Conservation (phyloP, 192 early-diverging fungal species). For the Backusella australiensis region DNA sequence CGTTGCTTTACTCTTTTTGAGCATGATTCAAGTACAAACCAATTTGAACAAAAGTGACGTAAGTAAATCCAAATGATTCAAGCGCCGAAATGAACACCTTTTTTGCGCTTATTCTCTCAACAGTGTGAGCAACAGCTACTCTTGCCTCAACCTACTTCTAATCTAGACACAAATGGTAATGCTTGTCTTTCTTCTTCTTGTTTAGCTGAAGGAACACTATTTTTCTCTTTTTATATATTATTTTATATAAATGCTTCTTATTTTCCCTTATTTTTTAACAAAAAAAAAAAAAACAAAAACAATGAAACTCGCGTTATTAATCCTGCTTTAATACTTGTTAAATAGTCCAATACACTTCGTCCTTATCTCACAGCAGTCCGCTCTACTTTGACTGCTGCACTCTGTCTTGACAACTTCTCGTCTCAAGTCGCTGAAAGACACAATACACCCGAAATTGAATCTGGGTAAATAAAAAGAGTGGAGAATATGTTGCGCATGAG, state of each 20-base stretch:
- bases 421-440: conserved; percentile 97
- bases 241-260: neutral
- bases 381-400: conserved; percentile 87
- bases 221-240: neutral
- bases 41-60: neutral
- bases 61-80: neutral
- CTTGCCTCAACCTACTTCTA: neutral
- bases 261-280: neutral
- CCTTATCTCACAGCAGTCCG: conserved; percentile 95
- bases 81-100: neutral
- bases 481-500: too few species aligned
- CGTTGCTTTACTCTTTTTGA: too few species aligned
- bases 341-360: conserved; percentile 94
- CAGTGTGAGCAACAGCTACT: neutral
- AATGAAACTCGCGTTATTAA: neutral
- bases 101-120: neutral
- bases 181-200: neutral
- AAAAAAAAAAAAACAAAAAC: neutral
- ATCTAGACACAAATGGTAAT: conserved; percentile 3
- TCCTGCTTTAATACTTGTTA: neutral
- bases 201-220: neutral
- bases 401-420: conserved; percentile 97
- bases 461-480: conserved; percentile 49
- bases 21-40: too few species aligned
- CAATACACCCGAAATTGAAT: conserved; percentile 98